Conservation (phyloP, 108 stramenopile genomes). For the Cyclostephanos invisitatus region DNA sequence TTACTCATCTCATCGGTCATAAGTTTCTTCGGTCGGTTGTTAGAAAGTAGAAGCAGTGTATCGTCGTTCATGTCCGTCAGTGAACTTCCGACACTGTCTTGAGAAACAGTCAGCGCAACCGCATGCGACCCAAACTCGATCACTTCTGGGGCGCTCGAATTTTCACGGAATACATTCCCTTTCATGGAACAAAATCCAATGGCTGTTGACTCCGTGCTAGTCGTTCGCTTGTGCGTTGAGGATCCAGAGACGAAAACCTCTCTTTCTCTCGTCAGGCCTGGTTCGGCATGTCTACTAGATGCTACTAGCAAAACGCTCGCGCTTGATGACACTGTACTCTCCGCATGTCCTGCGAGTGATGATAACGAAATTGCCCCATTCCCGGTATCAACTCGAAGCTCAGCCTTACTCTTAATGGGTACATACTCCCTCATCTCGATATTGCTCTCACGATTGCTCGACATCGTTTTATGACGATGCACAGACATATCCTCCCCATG, state of each 20-base stretch:
- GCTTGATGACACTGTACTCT: not conserved
- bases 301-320: constrained; percentile 4
- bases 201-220: not conserved
- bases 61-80: constrained; percentile 19
- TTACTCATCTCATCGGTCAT: not conserved
- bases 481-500: not conserved
- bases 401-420: not conserved
- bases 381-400: constrained; percentile 32
- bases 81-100: constrained; percentile 30
- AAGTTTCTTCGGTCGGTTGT: not conserved
- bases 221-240: not conserved
- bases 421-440: not conserved
- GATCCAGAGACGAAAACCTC: not conserved
- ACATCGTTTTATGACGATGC: not conserved
- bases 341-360: not conserved
- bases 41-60: constrained; percentile 13
- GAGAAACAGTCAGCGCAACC: not conserved
- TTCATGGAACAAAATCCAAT: too few species aligned
- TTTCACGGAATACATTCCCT: not conserved
- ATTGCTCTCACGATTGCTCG: not conserved
- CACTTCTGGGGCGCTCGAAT: not conserved
- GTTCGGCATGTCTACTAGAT: not conserved
- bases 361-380: not conserved
- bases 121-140: constrained; percentile 10
- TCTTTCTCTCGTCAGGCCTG: not conserved